A percentile compares a stretch with the other conserved stretches of the same genome.
These are phyloP conservation scores for Dothidotthia symphoricarpi DNA, from an alignment of 2,329 filamentous ascomycete species.

Conservation along the genomic window DNA sequence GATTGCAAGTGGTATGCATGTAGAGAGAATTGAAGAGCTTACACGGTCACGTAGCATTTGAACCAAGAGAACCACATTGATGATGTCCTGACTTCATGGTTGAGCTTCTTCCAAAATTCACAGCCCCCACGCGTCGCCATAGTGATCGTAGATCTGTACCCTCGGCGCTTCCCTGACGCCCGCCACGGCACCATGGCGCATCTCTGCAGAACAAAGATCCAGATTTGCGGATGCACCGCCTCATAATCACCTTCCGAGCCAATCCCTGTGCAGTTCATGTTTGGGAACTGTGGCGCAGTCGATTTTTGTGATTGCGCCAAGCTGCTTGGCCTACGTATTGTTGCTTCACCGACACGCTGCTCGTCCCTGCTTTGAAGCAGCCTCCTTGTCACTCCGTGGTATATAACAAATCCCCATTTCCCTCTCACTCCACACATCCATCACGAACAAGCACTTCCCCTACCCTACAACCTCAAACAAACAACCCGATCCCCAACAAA, in stretches of 20 bases:
- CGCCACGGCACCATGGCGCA: neutral
- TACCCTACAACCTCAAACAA: constrained; percentile 2
- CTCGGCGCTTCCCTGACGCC: no score
- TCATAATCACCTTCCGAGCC: neutral
- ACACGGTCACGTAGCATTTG: no score
- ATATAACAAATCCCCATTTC: constrained; percentile 12
- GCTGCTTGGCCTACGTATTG: constrained; percentile 11
- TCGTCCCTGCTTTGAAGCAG: constrained; percentile 17
- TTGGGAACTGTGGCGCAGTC: neutral
- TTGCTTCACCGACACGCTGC: constrained; percentile 1
- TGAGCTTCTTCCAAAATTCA: no score
- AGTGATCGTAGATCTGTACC: no score
- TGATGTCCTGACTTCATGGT: no score
- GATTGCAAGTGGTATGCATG: no score
- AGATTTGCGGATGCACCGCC: neutral
- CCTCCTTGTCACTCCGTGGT: constrained; percentile 10
- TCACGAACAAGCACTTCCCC: constrained; percentile 6
- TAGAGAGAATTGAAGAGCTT: no score
- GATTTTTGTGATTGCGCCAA: no score
- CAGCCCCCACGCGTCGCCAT: no score
- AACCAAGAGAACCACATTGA: no score
- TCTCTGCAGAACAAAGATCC: neutral
- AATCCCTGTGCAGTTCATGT: neutral
- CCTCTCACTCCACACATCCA: neutral
- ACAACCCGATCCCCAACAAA: constrained; percentile 11